These are phyloP conservation scores for Gossypium herbaceum DNA, from an alignment of 345 rosid genomes.

Conservation along the genomic window DNA sequence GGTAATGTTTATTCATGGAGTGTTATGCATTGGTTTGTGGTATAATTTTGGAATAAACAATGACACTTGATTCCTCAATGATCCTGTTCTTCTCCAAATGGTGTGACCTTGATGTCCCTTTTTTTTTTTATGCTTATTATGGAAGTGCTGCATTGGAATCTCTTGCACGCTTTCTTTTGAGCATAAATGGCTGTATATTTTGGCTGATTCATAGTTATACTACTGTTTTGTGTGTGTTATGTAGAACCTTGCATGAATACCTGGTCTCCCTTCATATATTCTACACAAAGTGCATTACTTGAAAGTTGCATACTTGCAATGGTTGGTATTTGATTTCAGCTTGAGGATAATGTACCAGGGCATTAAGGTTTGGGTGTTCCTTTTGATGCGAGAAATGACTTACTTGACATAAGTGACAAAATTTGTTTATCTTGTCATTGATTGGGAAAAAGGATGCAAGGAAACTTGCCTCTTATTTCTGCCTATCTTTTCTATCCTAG, in stretches of 20 bases:
- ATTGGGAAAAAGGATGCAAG: background rate
- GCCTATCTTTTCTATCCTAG: background rate
- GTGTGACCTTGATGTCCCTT: background rate
- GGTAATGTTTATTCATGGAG: background rate
- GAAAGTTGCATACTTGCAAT: background rate
- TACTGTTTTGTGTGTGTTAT: background rate
- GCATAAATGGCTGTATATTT: background rate
- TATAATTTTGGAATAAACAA: background rate
- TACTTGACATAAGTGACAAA: background rate
- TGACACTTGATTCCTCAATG: background rate
- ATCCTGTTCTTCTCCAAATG: background rate
- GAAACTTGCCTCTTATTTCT: background rate
- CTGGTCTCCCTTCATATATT: background rate
- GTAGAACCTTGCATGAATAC: background rate
- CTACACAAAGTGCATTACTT: background rate
- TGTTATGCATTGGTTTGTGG: background rate
- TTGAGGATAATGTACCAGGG: background rate
- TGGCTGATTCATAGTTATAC: background rate
- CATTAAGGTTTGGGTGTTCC: background rate
- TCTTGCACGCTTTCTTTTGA: background rate
- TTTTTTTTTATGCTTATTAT: background rate
- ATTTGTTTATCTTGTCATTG: background rate
- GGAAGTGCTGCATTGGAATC: background rate
- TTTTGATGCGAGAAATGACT: conserved; percentile 1
- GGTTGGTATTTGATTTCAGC: background rate